Percentiles rank a stretch among this genome's conserved stretches.
phyloP scores from a whole-genome alignment of 345 rosid species.

The Brassica carinata region DNA sequence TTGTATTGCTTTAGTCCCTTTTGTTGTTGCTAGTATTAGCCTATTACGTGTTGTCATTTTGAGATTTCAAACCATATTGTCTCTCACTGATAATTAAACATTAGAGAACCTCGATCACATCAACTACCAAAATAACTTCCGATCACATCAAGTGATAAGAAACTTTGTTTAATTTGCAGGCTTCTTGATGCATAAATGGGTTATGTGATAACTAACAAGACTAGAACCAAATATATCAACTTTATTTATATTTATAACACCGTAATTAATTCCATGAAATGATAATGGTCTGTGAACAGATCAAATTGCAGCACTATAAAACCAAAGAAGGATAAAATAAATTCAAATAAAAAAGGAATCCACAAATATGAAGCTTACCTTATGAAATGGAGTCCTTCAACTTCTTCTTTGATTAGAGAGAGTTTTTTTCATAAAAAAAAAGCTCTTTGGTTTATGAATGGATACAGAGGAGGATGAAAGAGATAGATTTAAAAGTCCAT shows the following conservation, averaged over 20 bases:
- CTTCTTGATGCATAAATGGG: background rate
- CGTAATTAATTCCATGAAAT: background rate
- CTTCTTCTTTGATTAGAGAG: constrained; percentile 19
- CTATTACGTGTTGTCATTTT: background rate
- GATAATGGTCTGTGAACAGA: background rate
- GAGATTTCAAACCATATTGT: background rate
- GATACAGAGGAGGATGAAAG: constrained; percentile 23
- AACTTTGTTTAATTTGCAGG: background rate
- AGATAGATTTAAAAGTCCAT: constrained; percentile 21
- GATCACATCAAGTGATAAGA: background rate
- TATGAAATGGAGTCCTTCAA: constrained; percentile 28
- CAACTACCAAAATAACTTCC: background rate
- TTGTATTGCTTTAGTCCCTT: background rate
- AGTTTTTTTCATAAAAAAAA: background rate
- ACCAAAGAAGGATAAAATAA: background rate
- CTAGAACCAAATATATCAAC: background rate
- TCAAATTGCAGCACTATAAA: background rate
- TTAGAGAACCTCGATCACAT: background rate
- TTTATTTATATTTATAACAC: background rate
- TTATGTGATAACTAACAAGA: background rate
- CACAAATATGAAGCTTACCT: constrained; percentile 15
- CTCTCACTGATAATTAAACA: background rate
- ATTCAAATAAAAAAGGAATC: background rate
- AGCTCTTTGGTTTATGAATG: constrained; percentile 4
- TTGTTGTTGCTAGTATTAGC: background rate